Evolutionary conservation across 257 asterid species (phyloP), one percentile per base, ranked within the genome.

Genomic region (Henckelia pumila): DNA sequence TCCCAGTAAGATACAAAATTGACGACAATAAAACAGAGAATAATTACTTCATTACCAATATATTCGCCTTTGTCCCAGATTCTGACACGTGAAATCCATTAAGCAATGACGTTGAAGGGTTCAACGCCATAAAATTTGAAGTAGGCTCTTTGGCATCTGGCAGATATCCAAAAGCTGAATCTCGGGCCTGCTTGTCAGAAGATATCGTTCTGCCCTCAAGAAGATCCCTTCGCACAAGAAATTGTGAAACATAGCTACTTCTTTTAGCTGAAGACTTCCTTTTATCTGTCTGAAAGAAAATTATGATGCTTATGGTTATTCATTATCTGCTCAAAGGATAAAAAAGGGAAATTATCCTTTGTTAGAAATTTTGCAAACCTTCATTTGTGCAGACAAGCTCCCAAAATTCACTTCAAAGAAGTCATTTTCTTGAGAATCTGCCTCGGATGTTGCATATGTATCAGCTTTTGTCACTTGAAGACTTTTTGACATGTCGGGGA

Each of bases 391-490:
- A 19, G 77, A 72, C 61, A 72, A 69, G 74, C 63, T 37, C 23
- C 68, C 68, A 25, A 68, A 70, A 30, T 68, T 68, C 58, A 29
- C 21, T 19, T 40, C 32, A 32, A 47, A 73, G 32, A 59, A 28
- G 50, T 71, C 64, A 65, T 70, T 52, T 65, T 23, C 71, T 66
- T 72, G 72, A 61, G 74, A 73, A 61, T 72, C 71, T 63, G 68
- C 37, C 69, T 25, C 44, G n/a, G 76, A 69, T 56, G 67, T 59
- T 52, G 20, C 58, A 56, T 74, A 70, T 71, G 17, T n/a, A 40
- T 60, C 49, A 30, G 21, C 26, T 60, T 30, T 16, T 30, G 11
- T 60, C 14, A 30, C 65, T 25, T 49, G 59, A 57, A 49, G 22
- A 26, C 13, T 52, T 24, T 24, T 28, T 26, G 70, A 49, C 11